Percentiles rank a stretch among this genome's conserved stretches.
Evolutionary conservation across 1,139 yeast species (phyloP).

Genomic region (Nadsonia commutata): DNA sequence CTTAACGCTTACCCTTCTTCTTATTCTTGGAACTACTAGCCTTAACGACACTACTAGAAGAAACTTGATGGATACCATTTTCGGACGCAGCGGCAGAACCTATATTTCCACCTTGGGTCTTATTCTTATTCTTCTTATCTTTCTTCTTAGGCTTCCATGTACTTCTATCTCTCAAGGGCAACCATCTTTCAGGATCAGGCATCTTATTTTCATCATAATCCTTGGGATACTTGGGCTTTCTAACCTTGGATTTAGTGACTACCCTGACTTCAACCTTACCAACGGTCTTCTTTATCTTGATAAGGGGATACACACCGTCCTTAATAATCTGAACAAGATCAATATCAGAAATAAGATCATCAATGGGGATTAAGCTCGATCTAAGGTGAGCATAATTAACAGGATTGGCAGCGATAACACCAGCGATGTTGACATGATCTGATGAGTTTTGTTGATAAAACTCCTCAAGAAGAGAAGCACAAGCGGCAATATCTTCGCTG

Average conservation of each 20-base stretch:
- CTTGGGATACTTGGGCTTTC: slow-evolving; percentile 26
- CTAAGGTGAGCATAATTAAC: neutral
- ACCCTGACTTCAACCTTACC: slow-evolving; percentile 10
- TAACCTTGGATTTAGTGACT: slow-evolving; percentile 19
- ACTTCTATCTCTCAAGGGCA: slow-evolving; percentile 73
- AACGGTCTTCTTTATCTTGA: slow-evolving; percentile 13
- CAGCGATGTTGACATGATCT: neutral
- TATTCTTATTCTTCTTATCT: slow-evolving; percentile 28
- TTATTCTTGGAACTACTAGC: slow-evolving; percentile 22
- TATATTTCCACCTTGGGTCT: slow-evolving; percentile 59
- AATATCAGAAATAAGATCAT: slow-evolving; percentile 27
- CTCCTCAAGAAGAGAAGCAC: neutral
- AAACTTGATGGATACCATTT: slow-evolving; percentile 1
- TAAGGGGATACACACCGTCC: slow-evolving; percentile 27
- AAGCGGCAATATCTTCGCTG: neutral
- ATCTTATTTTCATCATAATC: slow-evolving; percentile 25
- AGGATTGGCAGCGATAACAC: neutral
- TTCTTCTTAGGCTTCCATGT: slow-evolving; percentile 59
- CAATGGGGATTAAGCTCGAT: neutral
- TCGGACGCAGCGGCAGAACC: slow-evolving; percentile 17
- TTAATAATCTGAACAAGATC: slow-evolving; percentile 28
- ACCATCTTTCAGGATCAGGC: slow-evolving; percentile 73
- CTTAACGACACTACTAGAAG: slow-evolving; percentile 11
- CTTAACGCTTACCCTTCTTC: slow-evolving; percentile 31
- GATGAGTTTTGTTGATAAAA: neutral